Evolutionary conservation across 2,329 filamentous ascomycete species (phyloP), one percentile per base, ranked within the genome.

Genomic region (Aspergillus tubingensis): DNA sequence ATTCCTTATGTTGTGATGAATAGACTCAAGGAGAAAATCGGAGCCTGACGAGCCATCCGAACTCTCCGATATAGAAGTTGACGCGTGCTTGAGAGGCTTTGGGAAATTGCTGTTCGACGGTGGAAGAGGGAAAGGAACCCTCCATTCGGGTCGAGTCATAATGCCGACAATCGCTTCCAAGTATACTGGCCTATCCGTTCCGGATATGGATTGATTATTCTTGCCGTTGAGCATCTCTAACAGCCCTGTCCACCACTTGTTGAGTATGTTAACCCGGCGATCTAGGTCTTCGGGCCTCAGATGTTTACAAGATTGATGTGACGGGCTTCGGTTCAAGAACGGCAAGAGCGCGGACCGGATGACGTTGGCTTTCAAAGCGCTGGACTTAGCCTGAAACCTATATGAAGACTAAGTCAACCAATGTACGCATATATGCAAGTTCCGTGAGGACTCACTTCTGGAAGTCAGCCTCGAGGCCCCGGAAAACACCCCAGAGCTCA

Each of bases 131-230:
- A 87, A 87, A 0, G 89, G 84, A 56, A 89, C 82, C 63, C 91
- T 87, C 93, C 93, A 97, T 77, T 97, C 93, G 0, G 89, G 87
- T 50, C 93, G 86, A 76, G 90, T 89, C 92, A 96, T 96, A 71
- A 97, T 87, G 56, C 89, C 86, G 52, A 89, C 87, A 21, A 91
- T 84, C 5, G 87, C 90, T 71, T 96, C 92, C 32, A 96, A 83
- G 47, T 96, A 86, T 2, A 87, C 84, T 0, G 92, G 91, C 32
- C 92, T 84, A 70, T 96, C 93, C n/a, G 91, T 88, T 10, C 91
- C 91, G 1, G 91, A 88, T 13, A 96, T 88, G 3, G 90, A 88
- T 68, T 92, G 89, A 58, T 88, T 88, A 71, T 88, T 86, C 62
- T 85, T 85, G 32, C 89, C 90, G 65, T 92, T 88, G 23, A 96